Conservation (phyloP, 441 rosid genomes). For the Mallotus japonicus region DNA sequence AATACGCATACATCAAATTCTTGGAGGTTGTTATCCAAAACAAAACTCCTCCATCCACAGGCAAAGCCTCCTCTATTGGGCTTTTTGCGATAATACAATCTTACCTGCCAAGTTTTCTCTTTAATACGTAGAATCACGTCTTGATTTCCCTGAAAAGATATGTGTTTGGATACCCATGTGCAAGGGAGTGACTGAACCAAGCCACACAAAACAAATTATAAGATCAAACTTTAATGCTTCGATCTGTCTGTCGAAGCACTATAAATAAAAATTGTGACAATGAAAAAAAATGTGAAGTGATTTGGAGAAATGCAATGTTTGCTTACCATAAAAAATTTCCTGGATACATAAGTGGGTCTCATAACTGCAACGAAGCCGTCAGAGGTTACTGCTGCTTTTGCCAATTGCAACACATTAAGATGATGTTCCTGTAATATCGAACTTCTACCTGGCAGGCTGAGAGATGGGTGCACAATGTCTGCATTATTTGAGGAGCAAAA, state of each 20-base stretch:
- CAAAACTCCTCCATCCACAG: conserved; percentile 47
- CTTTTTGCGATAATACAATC: conserved; percentile 18
- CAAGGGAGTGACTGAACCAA: conserved; percentile 36
- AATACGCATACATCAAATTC: conserved; percentile 46
- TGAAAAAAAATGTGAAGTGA: background rate
- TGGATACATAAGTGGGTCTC: conserved; percentile 30
- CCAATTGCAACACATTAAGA: conserved; percentile 20
- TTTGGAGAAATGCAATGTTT: background rate
- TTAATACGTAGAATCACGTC: conserved; percentile 36
- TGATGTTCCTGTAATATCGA: conserved; percentile 17
- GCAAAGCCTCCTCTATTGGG: conserved; percentile 37
- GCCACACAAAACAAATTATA: conserved; percentile 5
- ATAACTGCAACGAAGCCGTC: conserved; percentile 32
- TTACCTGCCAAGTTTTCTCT: conserved; percentile 34
- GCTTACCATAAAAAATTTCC: conserved; percentile 30
- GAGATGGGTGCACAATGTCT: conserved; percentile 13
- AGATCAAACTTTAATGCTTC: conserved; percentile 2
- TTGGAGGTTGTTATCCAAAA: conserved; percentile 32
- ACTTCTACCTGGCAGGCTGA: conserved; percentile 9
- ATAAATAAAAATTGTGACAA: background rate
- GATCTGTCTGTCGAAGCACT: background rate
- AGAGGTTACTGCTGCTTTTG: conserved; percentile 18
- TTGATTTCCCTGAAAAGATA: conserved; percentile 27
- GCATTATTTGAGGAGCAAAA: background rate
- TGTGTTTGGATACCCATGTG: conserved; percentile 34